Base-by-base conservation (phyloP, 2,329 filamentous ascomycete species). In the Thelonectria discophora region DNA sequence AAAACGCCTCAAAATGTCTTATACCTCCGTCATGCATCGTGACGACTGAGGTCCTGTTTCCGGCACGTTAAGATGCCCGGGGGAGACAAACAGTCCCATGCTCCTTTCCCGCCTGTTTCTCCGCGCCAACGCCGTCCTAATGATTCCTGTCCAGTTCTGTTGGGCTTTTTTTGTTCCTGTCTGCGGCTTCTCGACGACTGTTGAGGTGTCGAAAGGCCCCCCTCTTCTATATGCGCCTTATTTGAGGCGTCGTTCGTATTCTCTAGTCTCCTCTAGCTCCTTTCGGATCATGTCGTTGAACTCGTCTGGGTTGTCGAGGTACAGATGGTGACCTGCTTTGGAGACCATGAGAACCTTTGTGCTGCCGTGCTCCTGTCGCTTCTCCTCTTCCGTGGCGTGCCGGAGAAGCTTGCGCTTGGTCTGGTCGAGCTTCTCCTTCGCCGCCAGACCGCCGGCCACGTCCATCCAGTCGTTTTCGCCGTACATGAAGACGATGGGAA, bases 391-490 rank as follows among this genome's bases (percentile, higher is more conserved):
- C 0, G 85, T 89, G 20, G 85, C 90, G 20, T 84, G 77, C 12
- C 83, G 77, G 3, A 97, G 78, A 0, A 85, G 81, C 51, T 86
- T 85, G 24, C 79, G 78, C 65, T 85, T 86, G 65, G 90, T 88
- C 60, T 89, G 83, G 62, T 92, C 89, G 12, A 98, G 84, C 75
- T 90, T 93, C 77, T 94, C 87, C 72, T 91, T 87, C 0, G 94
- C 89, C 0, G 91, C 93, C 48, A 89, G 87, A 0, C 95, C 95
- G 27, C 94, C 95, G 0, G 88, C 88, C 9, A 95, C 89, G 68
- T 99, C 95, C 95, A 99, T 99, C 95, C 95, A 99, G 81, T 99
- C 95, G 73, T 95, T 89, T 71, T 98, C 94, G 65, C 95, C 95
- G 74, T 99, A 99, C 91, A 98, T 94, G 74, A 99, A 86, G 9